These are phyloP conservation scores for Chaetomium sp. DNA, from an alignment of 2,329 filamentous ascomycete genomes.

Conservation along the genomic window DNA sequence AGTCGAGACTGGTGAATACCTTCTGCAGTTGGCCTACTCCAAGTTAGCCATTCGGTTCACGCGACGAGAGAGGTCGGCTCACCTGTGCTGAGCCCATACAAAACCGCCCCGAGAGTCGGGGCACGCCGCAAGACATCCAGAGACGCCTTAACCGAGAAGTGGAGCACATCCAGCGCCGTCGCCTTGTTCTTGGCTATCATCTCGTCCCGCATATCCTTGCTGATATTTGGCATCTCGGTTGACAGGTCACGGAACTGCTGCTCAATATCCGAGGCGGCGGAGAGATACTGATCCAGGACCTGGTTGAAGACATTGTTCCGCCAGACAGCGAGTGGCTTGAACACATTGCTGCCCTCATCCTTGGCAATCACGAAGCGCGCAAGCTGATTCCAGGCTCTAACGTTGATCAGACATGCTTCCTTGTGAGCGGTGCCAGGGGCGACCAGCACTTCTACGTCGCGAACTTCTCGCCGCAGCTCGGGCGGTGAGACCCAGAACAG, in stretches of 20 bases:
- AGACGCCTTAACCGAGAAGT: constrained; percentile 52
- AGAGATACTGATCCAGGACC: constrained; percentile 59
- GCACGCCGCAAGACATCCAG: constrained; percentile 54
- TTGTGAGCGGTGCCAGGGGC: constrained; percentile 63
- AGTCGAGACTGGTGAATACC: constrained; percentile 53
- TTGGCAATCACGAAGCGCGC: constrained; percentile 59
- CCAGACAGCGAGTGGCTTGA: constrained; percentile 57
- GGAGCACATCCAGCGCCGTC: constrained; percentile 55
- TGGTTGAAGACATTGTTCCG: constrained; percentile 60
- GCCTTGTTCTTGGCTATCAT: constrained; percentile 57
- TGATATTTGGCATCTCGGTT: constrained; percentile 48
- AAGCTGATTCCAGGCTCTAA: constrained; percentile 65
- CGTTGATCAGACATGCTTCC: constrained; percentile 65
- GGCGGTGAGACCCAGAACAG: constrained; percentile 65
- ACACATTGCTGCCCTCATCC: constrained; percentile 45
- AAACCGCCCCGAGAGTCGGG: constrained; percentile 49
- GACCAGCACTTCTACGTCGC: constrained; percentile 62
- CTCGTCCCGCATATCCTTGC: constrained; percentile 49
- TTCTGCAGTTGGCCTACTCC: constrained; percentile 51
- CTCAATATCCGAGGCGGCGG: constrained; percentile 57
- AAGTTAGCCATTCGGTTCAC: constrained; percentile 25
- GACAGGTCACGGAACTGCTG: constrained; percentile 56
- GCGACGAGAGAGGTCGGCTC: constrained; percentile 23
- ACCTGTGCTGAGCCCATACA: constrained; percentile 53
- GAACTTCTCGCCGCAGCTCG: constrained; percentile 54